A percentile compares a stretch with the other conserved stretches of the same genome.
Conservation (phyloP, 371 early-diverging fungal genomes). For the Mucor saturninus region DNA sequence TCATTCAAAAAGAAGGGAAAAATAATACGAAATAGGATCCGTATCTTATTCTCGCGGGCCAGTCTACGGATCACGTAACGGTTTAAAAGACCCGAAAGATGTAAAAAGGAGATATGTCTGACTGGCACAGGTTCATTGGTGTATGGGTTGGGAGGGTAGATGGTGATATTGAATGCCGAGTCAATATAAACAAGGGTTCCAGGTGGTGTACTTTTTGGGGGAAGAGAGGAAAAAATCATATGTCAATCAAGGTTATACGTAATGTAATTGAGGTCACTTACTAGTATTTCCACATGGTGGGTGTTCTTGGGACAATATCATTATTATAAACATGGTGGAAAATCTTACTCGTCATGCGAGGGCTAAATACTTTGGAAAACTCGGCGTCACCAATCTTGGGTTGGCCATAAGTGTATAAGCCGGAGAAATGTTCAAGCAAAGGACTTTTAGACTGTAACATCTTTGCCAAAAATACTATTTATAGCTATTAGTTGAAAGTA, state of each 20-base stretch:
- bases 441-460: slow-evolving; percentile 63
- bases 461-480: slow-evolving; percentile 58
- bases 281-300: slow-evolving; percentile 25
- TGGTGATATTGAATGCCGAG: slow-evolving; percentile 52
- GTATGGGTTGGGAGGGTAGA: slow-evolving; percentile 64
- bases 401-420: slow-evolving; percentile 62
- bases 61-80: slow-evolving; percentile 55
- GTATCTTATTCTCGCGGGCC: slow-evolving; percentile 51
- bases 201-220: slow-evolving; percentile 50
- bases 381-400: slow-evolving; percentile 64
- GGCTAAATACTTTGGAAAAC: slow-evolving; percentile 55
- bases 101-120: slow-evolving; percentile 60
- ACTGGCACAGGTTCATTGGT: slow-evolving; percentile 63
- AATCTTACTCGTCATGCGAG: slow-evolving; percentile 55
- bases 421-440: slow-evolving; percentile 57
- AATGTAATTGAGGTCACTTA: slow-evolving; percentile 4
- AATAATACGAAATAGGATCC: slow-evolving; percentile 55
- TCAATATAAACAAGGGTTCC: slow-evolving; percentile 66
- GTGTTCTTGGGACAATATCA: slow-evolving; percentile 35
- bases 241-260: background rate
- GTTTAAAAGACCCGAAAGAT: slow-evolving; percentile 63
- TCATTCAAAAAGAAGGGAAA: slow-evolving; percentile 67
- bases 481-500: background rate
- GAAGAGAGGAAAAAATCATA: background rate
- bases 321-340: slow-evolving; percentile 68